Conservation (phyloP, 2,329 filamentous ascomycete species). For the Phyllosticta citrichinensis region DNA sequence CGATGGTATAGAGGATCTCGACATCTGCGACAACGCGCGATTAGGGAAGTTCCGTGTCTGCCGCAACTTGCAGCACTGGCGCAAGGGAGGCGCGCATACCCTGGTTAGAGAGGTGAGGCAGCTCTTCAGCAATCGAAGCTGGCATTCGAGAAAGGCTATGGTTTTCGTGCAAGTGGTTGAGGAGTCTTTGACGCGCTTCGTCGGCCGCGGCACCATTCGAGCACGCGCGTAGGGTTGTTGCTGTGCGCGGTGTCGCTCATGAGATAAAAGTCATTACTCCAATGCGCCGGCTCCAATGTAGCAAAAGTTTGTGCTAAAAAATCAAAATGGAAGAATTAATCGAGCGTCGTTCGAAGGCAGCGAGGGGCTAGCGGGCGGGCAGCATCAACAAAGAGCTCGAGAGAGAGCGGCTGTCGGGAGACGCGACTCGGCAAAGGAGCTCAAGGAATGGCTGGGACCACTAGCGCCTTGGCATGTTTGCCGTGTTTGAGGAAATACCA, state of each 20-base stretch:
- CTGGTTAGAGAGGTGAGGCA: conserved; percentile 26
- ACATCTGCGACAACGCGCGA: conserved; percentile 50
- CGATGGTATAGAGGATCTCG: conserved; percentile 65
- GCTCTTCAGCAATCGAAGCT: conserved; percentile 28
- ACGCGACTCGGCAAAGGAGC: not conserved
- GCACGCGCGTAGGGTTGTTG: conserved; percentile 10
- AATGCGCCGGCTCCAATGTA: conserved; percentile 1
- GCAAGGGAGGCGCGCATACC: conserved; percentile 19
- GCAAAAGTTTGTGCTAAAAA: conserved; percentile 3
- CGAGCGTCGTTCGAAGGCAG: not conserved
- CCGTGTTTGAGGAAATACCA: not conserved
- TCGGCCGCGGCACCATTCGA: conserved; percentile 30
- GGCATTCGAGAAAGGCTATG: conserved; percentile 31
- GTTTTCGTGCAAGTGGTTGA: conserved; percentile 9
- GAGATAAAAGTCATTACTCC: conserved; percentile 2
- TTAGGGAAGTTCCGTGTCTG: not conserved
- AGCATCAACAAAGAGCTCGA: not conserved
- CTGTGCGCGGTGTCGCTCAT: conserved; percentile 4
- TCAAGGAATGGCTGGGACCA: not conserved
- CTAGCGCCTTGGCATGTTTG: conserved; percentile 3
- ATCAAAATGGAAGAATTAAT: conserved; percentile 9
- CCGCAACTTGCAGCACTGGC: not conserved
- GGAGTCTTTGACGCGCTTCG: conserved; percentile 21
- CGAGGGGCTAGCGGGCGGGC: not conserved
- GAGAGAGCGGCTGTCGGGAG: not conserved